These are phyloP conservation scores for Botrytis pseudocinerea DNA, from an alignment of 2,329 filamentous ascomycete species.

Conservation along the genomic window DNA sequence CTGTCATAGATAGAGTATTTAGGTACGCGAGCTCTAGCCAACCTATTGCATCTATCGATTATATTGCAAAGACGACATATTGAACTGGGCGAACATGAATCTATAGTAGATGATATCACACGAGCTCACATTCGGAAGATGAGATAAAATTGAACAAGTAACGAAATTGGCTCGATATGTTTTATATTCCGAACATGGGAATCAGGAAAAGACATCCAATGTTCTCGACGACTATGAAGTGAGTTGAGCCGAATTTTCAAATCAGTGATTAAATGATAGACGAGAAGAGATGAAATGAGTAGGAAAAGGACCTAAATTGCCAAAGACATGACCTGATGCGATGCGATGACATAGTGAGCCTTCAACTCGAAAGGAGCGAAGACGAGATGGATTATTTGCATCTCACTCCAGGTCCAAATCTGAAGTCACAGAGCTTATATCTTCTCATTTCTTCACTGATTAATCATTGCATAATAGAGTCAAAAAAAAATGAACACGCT, in stretches of 20 bases:
- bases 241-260: not conserved
- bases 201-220: not conserved
- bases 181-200: not conserved
- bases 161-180: rapidly evolving
- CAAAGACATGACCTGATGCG: not conserved
- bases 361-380: not conserved
- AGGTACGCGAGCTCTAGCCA: not conserved
- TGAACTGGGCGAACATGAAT: not conserved
- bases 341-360: not conserved
- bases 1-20: not conserved
- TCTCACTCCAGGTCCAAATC: not conserved
- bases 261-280: not conserved
- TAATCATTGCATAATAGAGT: not conserved
- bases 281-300: not conserved
- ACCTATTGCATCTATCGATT: not conserved
- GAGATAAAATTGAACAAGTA: not conserved
- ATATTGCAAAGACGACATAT: not conserved
- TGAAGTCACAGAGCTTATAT: not conserved
- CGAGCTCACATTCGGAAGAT: not conserved
- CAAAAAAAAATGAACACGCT: rapidly evolving
- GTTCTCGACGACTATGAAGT: not conserved
- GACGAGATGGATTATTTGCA: not conserved
- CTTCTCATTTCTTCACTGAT: not conserved
- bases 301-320: not conserved
- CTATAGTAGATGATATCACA: not conserved